A percentile compares a stretch with the other conserved stretches of the same genome.
phyloP scores from a whole-genome alignment of 192 early-diverging fungal species.

The Coemansia sp. region DNA sequence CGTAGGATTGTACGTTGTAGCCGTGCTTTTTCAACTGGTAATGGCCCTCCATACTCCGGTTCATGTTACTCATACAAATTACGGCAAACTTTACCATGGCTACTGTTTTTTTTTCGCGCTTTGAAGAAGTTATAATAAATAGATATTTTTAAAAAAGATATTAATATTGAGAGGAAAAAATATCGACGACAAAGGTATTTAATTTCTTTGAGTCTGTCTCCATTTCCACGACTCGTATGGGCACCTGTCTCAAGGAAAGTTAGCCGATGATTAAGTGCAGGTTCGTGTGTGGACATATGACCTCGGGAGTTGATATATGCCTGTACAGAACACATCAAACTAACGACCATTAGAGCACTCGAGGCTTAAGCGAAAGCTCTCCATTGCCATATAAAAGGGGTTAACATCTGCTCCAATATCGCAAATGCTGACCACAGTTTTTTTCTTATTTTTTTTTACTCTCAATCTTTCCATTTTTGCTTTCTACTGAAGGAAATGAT shows the following conservation, averaged over 20 bases:
- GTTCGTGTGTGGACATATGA: not conserved
- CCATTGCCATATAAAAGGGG: not conserved
- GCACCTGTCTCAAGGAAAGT: not conserved
- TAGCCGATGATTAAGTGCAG: not conserved
- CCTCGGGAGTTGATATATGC: not conserved
- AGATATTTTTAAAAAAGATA: not conserved
- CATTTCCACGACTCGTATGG: not conserved
- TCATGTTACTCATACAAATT: slow-evolving; percentile 97
- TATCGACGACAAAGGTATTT: not conserved
- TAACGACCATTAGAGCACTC: not conserved
- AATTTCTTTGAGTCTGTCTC: not conserved
- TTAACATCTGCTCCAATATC: not conserved
- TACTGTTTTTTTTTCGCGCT: not conserved
- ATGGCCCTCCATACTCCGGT: slow-evolving; percentile 97
- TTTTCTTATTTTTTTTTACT: not conserved
- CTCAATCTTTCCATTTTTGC: not conserved
- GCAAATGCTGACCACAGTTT: not conserved
- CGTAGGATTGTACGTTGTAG: slow-evolving; percentile 85
- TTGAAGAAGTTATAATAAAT: not conserved
- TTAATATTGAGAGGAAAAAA: not conserved
- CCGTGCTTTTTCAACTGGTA: slow-evolving; percentile 72
- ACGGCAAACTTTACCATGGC: slow-evolving; percentile 85
- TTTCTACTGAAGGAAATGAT: not conserved
- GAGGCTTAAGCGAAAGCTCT: not conserved
- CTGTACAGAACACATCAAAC: not conserved